phyloP scores from a whole-genome alignment of 2,329 filamentous ascomycete genomes.

The Colletotrichum scovillei region DNA sequence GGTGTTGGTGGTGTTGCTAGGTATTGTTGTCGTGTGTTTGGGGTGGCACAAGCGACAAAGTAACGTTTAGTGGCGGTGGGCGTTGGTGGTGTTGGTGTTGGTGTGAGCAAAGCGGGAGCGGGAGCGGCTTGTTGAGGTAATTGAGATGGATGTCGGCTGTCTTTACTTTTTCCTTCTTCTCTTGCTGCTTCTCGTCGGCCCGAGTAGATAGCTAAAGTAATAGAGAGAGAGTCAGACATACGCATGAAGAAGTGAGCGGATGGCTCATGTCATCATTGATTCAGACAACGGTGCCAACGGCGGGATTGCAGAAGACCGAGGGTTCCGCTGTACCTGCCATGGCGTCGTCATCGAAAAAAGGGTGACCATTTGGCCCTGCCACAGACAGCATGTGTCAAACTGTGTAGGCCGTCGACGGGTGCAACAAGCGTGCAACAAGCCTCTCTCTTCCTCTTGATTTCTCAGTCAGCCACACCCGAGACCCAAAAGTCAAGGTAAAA shows the following conservation, averaged over 20 bases:
- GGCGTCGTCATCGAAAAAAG: constrained; percentile 27
- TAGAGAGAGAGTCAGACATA: background rate
- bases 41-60: background rate
- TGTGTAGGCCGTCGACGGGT: background rate
- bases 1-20: background rate
- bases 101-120: background rate
- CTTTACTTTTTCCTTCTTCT: background rate
- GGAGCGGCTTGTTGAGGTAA: background rate
- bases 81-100: background rate
- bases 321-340: constrained; percentile 12
- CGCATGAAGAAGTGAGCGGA: background rate
- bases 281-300: background rate
- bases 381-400: background rate
- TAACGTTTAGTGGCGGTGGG: background rate
- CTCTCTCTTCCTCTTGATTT: background rate
- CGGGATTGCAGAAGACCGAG: constrained; percentile 1
- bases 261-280: constrained; percentile 1
- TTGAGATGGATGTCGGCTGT: background rate
- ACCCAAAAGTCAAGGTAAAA: background rate
- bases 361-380: background rate
- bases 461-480: too few species aligned
- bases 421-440: background rate
- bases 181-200: background rate
- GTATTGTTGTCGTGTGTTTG: background rate
- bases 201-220: background rate